Evolutionary conservation across 106 monocot genomes (phyloP).

Genomic region (Agapanthus africanus): DNA sequence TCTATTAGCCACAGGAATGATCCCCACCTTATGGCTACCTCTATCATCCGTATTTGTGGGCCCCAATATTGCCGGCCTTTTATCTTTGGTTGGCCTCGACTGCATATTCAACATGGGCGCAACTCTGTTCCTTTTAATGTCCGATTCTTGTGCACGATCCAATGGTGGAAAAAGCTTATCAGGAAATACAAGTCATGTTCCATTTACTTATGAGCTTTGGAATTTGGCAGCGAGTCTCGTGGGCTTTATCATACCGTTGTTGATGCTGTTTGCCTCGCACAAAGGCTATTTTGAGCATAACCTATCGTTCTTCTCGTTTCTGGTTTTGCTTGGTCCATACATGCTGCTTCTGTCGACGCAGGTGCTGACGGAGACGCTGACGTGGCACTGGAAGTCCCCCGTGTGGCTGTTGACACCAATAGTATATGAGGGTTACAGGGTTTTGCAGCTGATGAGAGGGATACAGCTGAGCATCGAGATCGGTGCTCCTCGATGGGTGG

Average conservation of each 20-base stretch:
- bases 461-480: slow-evolving; percentile 54
- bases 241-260: slow-evolving; percentile 56
- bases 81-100: slow-evolving; percentile 83
- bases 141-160: slow-evolving; percentile 69
- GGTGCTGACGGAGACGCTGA: slow-evolving; percentile 72
- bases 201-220: slow-evolving; percentile 62
- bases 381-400: slow-evolving; percentile 93
- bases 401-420: slow-evolving; percentile 84
- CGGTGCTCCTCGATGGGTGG: slow-evolving; percentile 66
- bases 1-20: slow-evolving; percentile 71
- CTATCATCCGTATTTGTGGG: slow-evolving; percentile 73
- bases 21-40: slow-evolving; percentile 82
- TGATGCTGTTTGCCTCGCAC: slow-evolving; percentile 32
- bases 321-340: slow-evolving; percentile 75
- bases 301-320: slow-evolving; percentile 51
- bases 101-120: slow-evolving; percentile 95
- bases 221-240: slow-evolving; percentile 58
- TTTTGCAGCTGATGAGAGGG: slow-evolving; percentile 90
- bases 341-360: slow-evolving; percentile 69
- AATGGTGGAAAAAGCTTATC: slow-evolving; percentile 10
- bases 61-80: slow-evolving; percentile 66
- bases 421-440: slow-evolving; percentile 79
- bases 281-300: slow-evolving; percentile 47
- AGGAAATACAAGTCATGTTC: slow-evolving; percentile 21
- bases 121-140: slow-evolving; percentile 84